Conservation (phyloP, 192 early-diverging fungal genomes). For the Linnemannia zychae region DNA sequence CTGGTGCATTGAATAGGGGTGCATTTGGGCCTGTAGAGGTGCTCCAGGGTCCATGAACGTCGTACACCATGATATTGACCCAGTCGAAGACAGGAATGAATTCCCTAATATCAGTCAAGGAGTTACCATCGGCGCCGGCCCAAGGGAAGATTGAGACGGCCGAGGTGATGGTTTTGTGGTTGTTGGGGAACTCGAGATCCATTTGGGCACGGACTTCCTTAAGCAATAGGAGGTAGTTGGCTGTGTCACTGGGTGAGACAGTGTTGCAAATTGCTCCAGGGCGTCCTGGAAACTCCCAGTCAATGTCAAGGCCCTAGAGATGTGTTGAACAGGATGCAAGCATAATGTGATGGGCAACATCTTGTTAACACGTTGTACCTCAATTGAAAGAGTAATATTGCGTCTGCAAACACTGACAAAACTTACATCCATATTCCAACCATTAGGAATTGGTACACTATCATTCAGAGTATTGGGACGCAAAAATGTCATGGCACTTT, state of each 20-base stretch:
- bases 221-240: slow-evolving; percentile 69
- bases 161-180: slow-evolving; percentile 68
- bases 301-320: slow-evolving; percentile 58
- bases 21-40: slow-evolving; percentile 74
- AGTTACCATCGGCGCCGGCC: slow-evolving; percentile 51
- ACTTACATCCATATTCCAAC: slow-evolving; percentile 2
- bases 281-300: slow-evolving; percentile 59
- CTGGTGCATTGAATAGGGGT: slow-evolving; percentile 57
- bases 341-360: not conserved
- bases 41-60: slow-evolving; percentile 70
- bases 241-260: slow-evolving; percentile 59
- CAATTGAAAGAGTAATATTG: no score
- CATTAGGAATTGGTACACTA: not conserved
- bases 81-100: slow-evolving; percentile 69
- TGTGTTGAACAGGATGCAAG: no score
- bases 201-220: slow-evolving; percentile 64
- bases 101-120: slow-evolving; percentile 62
- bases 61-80: slow-evolving; percentile 79
- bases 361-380: no score
- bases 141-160: slow-evolving; percentile 75
- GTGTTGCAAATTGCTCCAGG: slow-evolving; percentile 56
- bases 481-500: slow-evolving; percentile 40
- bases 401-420: not conserved
- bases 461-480: slow-evolving; percentile 1
- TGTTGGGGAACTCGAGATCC: slow-evolving; percentile 57